Conservation (phyloP, 805 yeast species). For the Suhomyces prunicola region DNA sequence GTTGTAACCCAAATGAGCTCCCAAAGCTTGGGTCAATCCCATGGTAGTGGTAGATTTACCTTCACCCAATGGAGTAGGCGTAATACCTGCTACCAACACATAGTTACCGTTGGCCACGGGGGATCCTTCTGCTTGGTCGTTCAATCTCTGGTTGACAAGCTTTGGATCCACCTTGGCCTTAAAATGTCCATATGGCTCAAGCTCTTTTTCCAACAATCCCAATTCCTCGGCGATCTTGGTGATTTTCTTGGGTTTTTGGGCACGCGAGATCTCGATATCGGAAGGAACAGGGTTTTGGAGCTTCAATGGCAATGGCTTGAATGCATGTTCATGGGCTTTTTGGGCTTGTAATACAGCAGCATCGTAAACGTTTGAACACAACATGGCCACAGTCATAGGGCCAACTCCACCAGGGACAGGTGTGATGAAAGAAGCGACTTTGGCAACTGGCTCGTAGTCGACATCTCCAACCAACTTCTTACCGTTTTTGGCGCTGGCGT, state of each 20-base stretch:
- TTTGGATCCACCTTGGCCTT: conserved; percentile 69
- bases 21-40: conserved; percentile 77
- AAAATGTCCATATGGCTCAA: conserved; percentile 72
- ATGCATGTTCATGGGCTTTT: conserved; percentile 45
- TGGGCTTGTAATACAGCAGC: conserved; percentile 67
- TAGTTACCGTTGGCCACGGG: conserved; percentile 64
- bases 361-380: conserved; percentile 73
- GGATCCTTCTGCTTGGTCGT: conserved; percentile 65
- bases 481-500: conserved; percentile 64
- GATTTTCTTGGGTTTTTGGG: conserved; percentile 69
- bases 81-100: conserved; percentile 76
- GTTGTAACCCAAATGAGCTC: conserved; percentile 67
- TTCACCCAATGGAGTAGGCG: conserved; percentile 84
- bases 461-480: conserved; percentile 76
- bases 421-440: conserved; percentile 63
- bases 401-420: conserved; percentile 94
- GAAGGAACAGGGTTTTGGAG: conserved; percentile 72
- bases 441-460: conserved; percentile 54
- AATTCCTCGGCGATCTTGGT: conserved; percentile 66
- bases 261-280: conserved; percentile 74
- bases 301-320: conserved; percentile 55
- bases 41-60: conserved; percentile 84
- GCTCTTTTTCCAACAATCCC: conserved; percentile 62
- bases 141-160: conserved; percentile 40
- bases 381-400: conserved; percentile 93